Evolutionary conservation across 345 rosid genomes (phyloP).

Genomic region (Dimocarpus longan): DNA sequence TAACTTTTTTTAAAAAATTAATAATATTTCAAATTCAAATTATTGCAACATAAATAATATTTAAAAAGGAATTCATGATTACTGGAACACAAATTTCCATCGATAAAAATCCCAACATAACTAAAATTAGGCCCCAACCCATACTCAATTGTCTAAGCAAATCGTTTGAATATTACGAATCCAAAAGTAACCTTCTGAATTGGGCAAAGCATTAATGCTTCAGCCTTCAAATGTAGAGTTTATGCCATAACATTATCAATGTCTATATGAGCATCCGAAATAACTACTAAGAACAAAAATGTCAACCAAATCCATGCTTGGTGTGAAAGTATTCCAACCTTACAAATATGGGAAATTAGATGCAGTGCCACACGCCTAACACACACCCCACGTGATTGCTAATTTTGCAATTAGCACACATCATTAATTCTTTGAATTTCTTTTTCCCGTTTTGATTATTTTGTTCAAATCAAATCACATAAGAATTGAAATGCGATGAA

Average conservation of each 20-base stretch:
- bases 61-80: too few species aligned
- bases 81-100: too few species aligned
- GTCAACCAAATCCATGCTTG: neutral
- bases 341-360: neutral
- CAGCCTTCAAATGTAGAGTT: neutral
- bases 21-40: too few species aligned
- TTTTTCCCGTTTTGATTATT: neutral
- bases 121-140: neutral
- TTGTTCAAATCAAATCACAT: neutral
- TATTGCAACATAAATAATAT: too few species aligned
- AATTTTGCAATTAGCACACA: neutral
- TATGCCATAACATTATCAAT: neutral
- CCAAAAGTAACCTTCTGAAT: neutral
- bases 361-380: conserved; percentile 24
- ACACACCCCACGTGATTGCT: conserved; percentile 16
- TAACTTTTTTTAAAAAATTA: too few species aligned
- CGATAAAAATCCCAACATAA: neutral
- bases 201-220: neutral
- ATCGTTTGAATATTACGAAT: neutral
- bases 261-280: too few species aligned
- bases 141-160: neutral
- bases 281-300: neutral
- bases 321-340: neutral
- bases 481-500: neutral
- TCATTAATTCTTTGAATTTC: neutral